phyloP scores from a whole-genome alignment of 1,284 basidiomycete genomes.

The Inonotus hispidus region DNA sequence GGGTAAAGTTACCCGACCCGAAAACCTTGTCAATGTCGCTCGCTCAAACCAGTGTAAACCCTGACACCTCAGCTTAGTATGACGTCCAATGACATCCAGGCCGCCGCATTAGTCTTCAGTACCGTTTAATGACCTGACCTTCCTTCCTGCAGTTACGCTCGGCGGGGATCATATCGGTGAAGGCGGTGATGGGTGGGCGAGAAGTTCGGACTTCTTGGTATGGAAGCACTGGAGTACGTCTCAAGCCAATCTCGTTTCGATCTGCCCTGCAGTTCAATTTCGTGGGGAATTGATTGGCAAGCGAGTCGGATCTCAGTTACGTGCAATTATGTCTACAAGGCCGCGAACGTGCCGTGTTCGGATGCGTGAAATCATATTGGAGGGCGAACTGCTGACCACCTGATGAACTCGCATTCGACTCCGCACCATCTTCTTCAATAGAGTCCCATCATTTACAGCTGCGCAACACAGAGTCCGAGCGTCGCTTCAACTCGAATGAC shows the following conservation, averaged over 20 bases:
- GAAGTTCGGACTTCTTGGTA: not conserved
- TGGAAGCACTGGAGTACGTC: not conserved
- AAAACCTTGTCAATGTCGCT: too few species aligned
- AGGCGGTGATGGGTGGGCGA: not conserved
- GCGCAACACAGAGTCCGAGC: slow-evolving; percentile 5
- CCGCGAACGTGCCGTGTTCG: not conserved
- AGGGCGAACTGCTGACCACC: slow-evolving; percentile 4
- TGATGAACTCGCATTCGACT: not conserved
- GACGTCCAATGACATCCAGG: too few species aligned
- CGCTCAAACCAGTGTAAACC: too few species aligned
- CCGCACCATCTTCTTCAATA: not conserved
- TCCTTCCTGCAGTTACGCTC: not conserved
- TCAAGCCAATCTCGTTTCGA: not conserved
- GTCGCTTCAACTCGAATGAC: not conserved
- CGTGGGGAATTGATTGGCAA: not conserved
- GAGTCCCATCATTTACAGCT: not conserved
- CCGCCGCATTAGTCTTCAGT: too few species aligned
- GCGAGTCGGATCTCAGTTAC: slow-evolving; percentile 3
- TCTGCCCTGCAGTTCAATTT: not conserved
- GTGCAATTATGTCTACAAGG: not conserved
- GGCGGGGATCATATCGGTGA: not conserved
- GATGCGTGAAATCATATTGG: not conserved
- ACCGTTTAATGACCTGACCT: too few species aligned
- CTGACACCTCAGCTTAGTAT: too few species aligned
- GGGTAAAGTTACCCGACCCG: not conserved